Conservation (phyloP, 495 filamentous ascomycete genomes). For the Penicillium angulare region DNA sequence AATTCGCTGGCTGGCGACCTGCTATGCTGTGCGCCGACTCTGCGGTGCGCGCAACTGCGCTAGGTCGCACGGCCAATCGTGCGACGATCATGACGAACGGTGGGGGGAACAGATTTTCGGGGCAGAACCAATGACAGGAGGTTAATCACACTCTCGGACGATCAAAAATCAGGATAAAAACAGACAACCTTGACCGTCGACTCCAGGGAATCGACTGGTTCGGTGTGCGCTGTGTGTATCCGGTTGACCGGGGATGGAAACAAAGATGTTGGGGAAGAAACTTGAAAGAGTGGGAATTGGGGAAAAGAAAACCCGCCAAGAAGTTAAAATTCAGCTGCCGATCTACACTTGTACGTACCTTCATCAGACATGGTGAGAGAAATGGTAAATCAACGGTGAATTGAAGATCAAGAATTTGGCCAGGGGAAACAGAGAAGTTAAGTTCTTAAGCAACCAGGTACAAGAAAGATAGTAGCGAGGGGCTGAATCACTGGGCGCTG, state of each 20-base stretch:
- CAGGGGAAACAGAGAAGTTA: not conserved
- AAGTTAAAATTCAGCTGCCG: slow-evolving; percentile 1
- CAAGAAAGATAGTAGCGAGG: not conserved
- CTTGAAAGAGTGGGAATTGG: slow-evolving; percentile 6
- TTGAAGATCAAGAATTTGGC: not conserved
- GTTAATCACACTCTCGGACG: not conserved
- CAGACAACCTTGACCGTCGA: not conserved
- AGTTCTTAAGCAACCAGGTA: not conserved
- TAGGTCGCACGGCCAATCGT: slow-evolving; percentile 20
- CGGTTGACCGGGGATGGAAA: not conserved
- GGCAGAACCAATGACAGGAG: slow-evolving; percentile 6
- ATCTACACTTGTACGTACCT: not conserved
- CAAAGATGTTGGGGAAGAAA: slow-evolving; percentile 8
- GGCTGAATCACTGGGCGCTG: not conserved
- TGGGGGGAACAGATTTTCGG: slow-evolving; percentile 12
- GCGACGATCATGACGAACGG: slow-evolving; percentile 24
- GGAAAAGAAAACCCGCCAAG: slow-evolving; percentile 13
- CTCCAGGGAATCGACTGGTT: slow-evolving; percentile 5
- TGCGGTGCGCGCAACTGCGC: slow-evolving; percentile 13
- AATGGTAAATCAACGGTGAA: not conserved
- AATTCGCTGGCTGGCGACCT: not conserved
- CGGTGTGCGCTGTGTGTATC: slow-evolving; percentile 6
- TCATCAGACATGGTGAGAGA: slow-evolving; percentile 1
- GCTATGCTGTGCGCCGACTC: not conserved
- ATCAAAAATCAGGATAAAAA: not conserved